These are phyloP conservation scores for Aspergillus nomiae DNA, from an alignment of 2,329 filamentous ascomycete genomes.

Conservation along the genomic window DNA sequence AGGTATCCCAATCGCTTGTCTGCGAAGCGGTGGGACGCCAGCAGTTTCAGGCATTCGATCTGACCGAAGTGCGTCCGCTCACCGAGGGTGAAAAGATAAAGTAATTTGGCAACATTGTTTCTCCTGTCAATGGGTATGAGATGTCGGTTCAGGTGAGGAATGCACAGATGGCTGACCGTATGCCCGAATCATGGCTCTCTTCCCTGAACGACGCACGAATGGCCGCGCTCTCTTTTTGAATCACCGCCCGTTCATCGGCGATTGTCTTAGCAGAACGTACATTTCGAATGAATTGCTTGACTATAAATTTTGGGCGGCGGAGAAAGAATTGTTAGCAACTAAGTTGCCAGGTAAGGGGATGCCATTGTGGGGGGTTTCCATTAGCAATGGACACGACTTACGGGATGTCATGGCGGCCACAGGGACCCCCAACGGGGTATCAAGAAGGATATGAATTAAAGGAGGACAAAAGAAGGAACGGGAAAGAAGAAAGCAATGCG, in stretches of 20 bases:
- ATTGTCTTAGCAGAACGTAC: constrained; percentile 98
- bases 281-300: constrained; percentile 99
- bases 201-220: constrained; percentile 97
- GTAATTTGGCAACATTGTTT: constrained; percentile 97
- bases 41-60: constrained; percentile 97
- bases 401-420: constrained; percentile 60
- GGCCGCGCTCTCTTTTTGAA: constrained; percentile 97
- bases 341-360: constrained; percentile 22
- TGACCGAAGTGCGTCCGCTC: constrained; percentile 98
- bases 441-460: not conserved
- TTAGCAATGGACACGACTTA: constrained; percentile 40
- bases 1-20: constrained; percentile 96
- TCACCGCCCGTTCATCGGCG: constrained; percentile 95
- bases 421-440: constrained; percentile 48
- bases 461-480: constrained; percentile 16
- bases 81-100: constrained; percentile 96
- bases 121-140: constrained; percentile 60
- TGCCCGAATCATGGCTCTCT: constrained; percentile 87
- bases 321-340: constrained; percentile 12
- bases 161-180: constrained; percentile 65
- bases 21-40: constrained; percentile 94
- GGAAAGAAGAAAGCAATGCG: constrained; percentile 19
- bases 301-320: constrained; percentile 50
- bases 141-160: constrained; percentile 10
- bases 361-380: constrained; percentile 18